Percentiles rank a stretch among this genome's conserved stretches.
phyloP scores from a whole-genome alignment of 345 rosid genomes.

The Turritis glabra region DNA sequence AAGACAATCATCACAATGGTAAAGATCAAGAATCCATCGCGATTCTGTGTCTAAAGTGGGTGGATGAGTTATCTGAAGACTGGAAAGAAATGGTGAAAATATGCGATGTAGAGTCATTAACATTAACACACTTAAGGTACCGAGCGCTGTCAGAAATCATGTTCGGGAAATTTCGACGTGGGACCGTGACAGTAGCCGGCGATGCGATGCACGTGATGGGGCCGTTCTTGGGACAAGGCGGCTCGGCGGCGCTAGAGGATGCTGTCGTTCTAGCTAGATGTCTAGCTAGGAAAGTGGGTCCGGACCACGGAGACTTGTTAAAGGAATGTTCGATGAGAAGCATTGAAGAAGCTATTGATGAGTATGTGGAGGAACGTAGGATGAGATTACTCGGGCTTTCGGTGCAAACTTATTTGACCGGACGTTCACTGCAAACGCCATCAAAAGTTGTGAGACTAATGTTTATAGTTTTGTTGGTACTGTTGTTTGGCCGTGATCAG shows the following conservation, averaged over 20 bases:
- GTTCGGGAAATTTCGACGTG: conserved; percentile 40
- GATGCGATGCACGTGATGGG: conserved; percentile 61
- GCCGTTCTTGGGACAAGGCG: conserved; percentile 57
- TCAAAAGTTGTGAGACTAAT: conserved; percentile 28
- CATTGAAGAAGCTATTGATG: conserved; percentile 42
- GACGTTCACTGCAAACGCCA: conserved; percentile 29
- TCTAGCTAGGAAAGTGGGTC: conserved; percentile 38
- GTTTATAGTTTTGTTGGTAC: conserved; percentile 32
- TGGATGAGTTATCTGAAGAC: conserved; percentile 44
- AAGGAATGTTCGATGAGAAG: background rate
- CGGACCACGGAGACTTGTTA: conserved; percentile 11
- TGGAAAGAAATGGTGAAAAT: conserved; percentile 43
- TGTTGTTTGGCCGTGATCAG: conserved; percentile 35
- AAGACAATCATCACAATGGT: conserved; percentile 17
- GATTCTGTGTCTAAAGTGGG: conserved; percentile 29
- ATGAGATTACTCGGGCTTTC: conserved; percentile 39
- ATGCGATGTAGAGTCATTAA: conserved; percentile 40
- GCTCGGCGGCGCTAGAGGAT: conserved; percentile 53
- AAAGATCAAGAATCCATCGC: conserved; percentile 42
- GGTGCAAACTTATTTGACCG: conserved; percentile 39
- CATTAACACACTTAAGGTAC: conserved; percentile 46
- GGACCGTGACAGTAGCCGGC: conserved; percentile 54
- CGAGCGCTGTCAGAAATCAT: conserved; percentile 48
- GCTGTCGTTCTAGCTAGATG: conserved; percentile 55
- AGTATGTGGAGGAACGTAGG: conserved; percentile 31